phyloP scores from a whole-genome alignment of 2,329 filamentous ascomycete species.

The Mollisia scopiformis region DNA sequence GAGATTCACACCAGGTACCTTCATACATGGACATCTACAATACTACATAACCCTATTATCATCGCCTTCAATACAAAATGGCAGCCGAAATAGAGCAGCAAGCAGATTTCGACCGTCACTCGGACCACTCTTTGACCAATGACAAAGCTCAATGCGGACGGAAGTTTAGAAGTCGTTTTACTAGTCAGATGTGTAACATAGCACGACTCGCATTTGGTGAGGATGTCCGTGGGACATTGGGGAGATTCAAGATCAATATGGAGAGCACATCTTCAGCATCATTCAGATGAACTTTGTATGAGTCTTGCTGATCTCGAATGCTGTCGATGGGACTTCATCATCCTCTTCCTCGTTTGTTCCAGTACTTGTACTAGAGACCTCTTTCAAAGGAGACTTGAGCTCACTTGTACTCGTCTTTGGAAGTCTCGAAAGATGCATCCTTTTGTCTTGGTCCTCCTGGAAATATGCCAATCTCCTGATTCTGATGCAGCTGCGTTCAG shows the following conservation, averaged over 20 bases:
- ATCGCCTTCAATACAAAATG: background rate
- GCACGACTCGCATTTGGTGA: background rate
- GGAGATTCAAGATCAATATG: background rate
- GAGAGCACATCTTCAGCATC: background rate
- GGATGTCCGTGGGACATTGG: background rate
- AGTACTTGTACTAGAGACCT: too few species aligned
- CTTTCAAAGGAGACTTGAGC: too few species aligned
- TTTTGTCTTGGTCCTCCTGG: too few species aligned
- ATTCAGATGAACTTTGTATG: background rate
- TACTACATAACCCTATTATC: background rate
- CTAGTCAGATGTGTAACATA: background rate
- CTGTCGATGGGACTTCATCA: background rate
- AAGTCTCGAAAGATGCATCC: too few species aligned
- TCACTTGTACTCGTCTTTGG: too few species aligned
- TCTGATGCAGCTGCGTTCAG: too few species aligned
- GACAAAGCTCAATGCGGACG: background rate
- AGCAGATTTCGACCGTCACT: background rate
- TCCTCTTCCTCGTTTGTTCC: background rate
- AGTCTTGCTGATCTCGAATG: too few species aligned
- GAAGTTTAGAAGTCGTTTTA: background rate
- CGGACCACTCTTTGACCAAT: background rate
- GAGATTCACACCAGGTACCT: background rate
- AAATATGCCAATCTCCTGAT: too few species aligned
- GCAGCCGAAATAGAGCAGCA: background rate
- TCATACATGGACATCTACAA: background rate